Evolutionary conservation across 2,329 filamentous ascomycete genomes (phyloP).

Genomic region (Calonectria pteridis): DNA sequence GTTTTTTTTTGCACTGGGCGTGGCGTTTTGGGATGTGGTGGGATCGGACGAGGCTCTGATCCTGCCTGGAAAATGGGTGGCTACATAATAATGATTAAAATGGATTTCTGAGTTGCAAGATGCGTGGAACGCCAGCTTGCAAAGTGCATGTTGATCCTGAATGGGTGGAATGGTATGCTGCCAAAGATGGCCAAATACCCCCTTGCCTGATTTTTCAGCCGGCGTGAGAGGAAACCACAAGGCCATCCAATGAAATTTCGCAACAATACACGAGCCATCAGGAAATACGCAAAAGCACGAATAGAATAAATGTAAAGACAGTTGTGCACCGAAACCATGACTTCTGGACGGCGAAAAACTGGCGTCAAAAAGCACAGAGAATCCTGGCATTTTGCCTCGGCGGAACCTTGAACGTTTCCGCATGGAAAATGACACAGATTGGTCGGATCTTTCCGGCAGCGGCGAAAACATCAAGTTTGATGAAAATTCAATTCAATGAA

Average conservation of each 20-base stretch:
- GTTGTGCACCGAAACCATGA: not conserved
- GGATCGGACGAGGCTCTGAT: not conserved
- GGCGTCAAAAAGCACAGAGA: too few relatives aligned
- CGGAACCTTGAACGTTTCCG: too few relatives aligned
- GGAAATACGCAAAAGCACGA: not conserved
- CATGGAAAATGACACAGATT: too few relatives aligned
- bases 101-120: not conserved
- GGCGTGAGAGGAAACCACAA: not conserved
- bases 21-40: not conserved
- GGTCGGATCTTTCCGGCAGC: too few relatives aligned
- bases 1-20: not conserved
- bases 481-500: not conserved
- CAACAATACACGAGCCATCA: not conserved
- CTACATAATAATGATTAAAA: not conserved
- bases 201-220: not conserved
- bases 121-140: not conserved
- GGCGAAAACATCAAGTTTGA: not conserved
- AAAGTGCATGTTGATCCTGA: not conserved
- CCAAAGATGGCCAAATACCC: too few relatives aligned
- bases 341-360: too few relatives aligned
- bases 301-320: not conserved
- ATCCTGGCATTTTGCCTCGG: too few relatives aligned
- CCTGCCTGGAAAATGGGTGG: not conserved
- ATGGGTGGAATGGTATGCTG: not conserved
- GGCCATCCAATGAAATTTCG: not conserved